Conservation (phyloP, 345 rosid species). For the Carallia brachiata region DNA sequence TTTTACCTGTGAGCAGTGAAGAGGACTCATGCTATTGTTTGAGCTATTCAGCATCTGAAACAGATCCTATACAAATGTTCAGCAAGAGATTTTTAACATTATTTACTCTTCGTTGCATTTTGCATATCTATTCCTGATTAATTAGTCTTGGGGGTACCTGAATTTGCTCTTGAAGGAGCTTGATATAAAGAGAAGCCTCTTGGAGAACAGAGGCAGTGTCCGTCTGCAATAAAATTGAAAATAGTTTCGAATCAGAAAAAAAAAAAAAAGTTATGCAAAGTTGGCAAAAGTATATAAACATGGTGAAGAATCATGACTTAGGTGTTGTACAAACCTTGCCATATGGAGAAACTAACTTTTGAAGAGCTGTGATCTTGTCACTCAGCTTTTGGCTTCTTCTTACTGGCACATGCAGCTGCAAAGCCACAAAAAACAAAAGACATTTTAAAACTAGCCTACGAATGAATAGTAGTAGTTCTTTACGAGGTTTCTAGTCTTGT, state of each 20-base stretch:
- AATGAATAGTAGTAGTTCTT: too few species aligned
- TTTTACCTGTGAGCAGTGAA: constrained; percentile 36
- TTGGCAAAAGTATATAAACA: too few species aligned
- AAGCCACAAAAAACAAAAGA: background rate
- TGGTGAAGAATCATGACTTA: background rate
- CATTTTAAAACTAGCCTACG: too few species aligned
- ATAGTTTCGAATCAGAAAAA: background rate
- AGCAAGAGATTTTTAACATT: too few species aligned
- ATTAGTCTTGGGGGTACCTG: constrained; percentile 29
- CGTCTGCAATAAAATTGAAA: constrained; percentile 38
- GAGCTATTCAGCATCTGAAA: constrained; percentile 47
- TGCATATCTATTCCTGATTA: background rate
- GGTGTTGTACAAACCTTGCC: constrained; percentile 49
- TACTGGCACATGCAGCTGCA: constrained; percentile 33
- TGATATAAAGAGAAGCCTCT: constrained; percentile 60
- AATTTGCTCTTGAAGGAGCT: constrained; percentile 59
- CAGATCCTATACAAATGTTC: constrained; percentile 28
- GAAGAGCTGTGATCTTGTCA: constrained; percentile 62
- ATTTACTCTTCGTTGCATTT: too few species aligned
- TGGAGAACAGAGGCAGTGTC: constrained; percentile 75
- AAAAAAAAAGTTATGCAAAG: background rate
- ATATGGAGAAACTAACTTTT: constrained; percentile 69
- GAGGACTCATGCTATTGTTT: constrained; percentile 17
- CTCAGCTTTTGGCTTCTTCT: constrained; percentile 64
- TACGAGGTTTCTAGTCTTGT: background rate